Evolutionary conservation across 2,329 filamentous ascomycete species (phyloP).

Genomic region (Teratosphaeria viscida): DNA sequence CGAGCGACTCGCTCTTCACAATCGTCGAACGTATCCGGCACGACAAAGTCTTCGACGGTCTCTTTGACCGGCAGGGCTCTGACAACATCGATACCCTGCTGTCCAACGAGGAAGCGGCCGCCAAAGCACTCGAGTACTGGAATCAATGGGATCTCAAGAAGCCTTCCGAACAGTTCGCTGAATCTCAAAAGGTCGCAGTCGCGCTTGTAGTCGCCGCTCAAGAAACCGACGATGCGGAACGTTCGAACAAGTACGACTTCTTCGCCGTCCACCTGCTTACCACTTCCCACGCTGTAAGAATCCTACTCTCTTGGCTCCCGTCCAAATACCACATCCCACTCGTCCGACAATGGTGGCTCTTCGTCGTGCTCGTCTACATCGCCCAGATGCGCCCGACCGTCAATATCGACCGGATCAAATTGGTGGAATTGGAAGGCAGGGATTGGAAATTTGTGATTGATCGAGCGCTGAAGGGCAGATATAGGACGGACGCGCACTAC

Average conservation of each 20-base stretch:
- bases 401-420: conserved; percentile 51
- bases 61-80: conserved; percentile 50
- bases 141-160: conserved; percentile 70
- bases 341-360: conserved; percentile 81
- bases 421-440: conserved; percentile 50
- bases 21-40: conserved; percentile 58
- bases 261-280: conserved; percentile 74
- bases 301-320: conserved; percentile 70
- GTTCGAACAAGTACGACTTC: conserved; percentile 62
- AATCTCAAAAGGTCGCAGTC: conserved; percentile 50
- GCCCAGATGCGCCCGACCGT: conserved; percentile 63
- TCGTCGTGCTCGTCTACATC: conserved; percentile 69
- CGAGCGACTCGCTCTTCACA: conserved; percentile 52
- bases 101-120: conserved; percentile 58
- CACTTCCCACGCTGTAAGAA: conserved; percentile 76
- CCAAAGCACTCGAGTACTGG: conserved; percentile 74
- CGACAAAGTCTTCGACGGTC: conserved; percentile 59
- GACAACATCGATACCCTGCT: conserved; percentile 61
- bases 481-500: conserved; percentile 67
- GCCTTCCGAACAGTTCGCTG: conserved; percentile 58
- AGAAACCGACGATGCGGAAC: conserved; percentile 19
- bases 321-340: conserved; percentile 60
- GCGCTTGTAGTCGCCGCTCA: conserved; percentile 48
- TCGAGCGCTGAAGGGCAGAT: conserved; percentile 57
- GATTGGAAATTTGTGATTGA: conserved; percentile 69